Evolutionary conservation across 495 filamentous ascomycete genomes (phyloP).

Genomic region (Penicillium egyptiacum): DNA sequence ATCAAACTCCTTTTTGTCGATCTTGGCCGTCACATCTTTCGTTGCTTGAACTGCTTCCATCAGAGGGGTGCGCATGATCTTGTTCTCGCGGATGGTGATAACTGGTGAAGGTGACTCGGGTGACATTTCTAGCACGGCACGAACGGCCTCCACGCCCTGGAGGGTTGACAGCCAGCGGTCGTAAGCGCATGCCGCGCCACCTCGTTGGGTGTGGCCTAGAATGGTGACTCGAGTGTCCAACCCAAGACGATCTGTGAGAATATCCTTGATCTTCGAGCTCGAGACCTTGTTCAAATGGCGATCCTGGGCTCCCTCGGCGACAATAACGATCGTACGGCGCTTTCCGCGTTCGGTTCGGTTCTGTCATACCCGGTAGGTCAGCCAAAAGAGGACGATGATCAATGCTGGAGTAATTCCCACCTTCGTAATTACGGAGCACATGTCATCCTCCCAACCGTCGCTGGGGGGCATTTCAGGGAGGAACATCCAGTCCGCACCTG

Average conservation of each 20-base stretch:
- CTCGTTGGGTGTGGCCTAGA: constrained; percentile 93
- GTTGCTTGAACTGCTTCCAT: constrained; percentile 86
- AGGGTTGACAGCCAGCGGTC: constrained; percentile 91
- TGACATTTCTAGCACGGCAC: constrained; percentile 88
- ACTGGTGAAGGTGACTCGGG: constrained; percentile 90
- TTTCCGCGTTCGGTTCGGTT: constrained; percentile 84
- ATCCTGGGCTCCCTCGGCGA: constrained; percentile 94
- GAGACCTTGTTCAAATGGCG: constrained; percentile 80
- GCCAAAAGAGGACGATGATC: not conserved
- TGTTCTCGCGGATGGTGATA: constrained; percentile 96
- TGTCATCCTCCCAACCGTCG: constrained; percentile 84
- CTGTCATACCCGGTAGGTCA: constrained; percentile 37
- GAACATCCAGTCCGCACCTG: constrained; percentile 95
- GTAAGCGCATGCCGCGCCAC: constrained; percentile 88
- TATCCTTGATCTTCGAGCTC: constrained; percentile 75
- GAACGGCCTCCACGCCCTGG: constrained; percentile 95
- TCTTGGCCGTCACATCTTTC: constrained; percentile 76
- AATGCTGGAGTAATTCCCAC: constrained; percentile 44
- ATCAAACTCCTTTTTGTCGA: constrained; percentile 78
- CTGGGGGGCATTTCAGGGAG: constrained; percentile 92
- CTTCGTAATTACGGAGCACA: constrained; percentile 78
- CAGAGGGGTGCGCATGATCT: constrained; percentile 85
- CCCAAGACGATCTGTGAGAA: constrained; percentile 74
- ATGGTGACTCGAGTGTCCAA: constrained; percentile 95
- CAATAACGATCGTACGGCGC: constrained; percentile 95